Percentiles rank a stretch among this genome's conserved stretches.
Conservation (phyloP, 2,329 filamentous ascomycete species). For the Didymella sp. region DNA sequence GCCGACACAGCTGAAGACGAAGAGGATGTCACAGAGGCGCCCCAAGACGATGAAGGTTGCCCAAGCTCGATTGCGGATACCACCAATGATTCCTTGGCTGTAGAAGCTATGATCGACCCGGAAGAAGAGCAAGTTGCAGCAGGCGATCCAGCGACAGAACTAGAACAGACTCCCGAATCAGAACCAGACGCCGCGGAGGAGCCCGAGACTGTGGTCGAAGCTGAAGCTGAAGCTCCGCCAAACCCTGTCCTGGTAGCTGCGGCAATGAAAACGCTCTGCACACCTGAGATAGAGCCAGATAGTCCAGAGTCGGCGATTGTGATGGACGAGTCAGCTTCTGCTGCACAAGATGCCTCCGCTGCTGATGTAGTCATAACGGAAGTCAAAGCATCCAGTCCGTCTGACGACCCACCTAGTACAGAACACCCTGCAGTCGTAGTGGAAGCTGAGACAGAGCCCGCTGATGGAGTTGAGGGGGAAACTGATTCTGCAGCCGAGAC, state of each 20-base stretch:
- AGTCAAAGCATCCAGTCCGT: not conserved
- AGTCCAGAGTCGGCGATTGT: not conserved
- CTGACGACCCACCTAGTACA: not conserved
- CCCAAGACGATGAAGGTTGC: not conserved
- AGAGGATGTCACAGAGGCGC: no score
- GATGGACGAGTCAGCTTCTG: not conserved
- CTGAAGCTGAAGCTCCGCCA: conserved; percentile 7
- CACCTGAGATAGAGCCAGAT: not conserved
- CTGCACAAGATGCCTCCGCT: not conserved
- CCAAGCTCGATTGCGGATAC: not conserved
- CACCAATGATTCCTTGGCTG: not conserved
- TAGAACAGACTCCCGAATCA: not conserved
- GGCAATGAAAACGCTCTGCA: conserved; percentile 6
- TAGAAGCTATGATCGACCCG: not conserved
- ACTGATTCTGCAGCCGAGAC: not conserved
- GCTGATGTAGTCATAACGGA: not conserved
- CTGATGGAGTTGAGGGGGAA: not conserved
- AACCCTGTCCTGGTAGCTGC: conserved; percentile 11
- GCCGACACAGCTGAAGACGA: not conserved
- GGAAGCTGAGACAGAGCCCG: not conserved
- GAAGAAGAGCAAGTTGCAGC: not conserved
- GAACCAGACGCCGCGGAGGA: not conserved
- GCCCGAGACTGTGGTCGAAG: conserved; percentile 3
- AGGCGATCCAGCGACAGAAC: not conserved
- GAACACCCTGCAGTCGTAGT: not conserved